Percentiles rank a stretch among this genome's conserved stretches.
These are phyloP conservation scores for Pleodorina starrii DNA, from an alignment of 139 green algal genomes.

Conservation along the genomic window DNA sequence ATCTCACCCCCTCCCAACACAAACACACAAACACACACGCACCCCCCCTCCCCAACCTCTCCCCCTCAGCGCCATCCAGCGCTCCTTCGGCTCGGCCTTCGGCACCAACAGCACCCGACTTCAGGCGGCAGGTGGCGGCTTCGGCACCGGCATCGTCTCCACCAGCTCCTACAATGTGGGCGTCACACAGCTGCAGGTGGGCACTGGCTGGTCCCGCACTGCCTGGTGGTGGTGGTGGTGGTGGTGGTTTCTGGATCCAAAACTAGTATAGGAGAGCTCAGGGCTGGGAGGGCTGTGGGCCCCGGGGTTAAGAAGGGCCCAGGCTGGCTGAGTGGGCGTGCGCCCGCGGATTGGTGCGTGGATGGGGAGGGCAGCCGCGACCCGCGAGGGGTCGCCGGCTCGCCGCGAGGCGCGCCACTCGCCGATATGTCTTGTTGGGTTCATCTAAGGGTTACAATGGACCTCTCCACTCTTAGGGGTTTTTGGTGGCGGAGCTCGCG, in stretches of 20 bases:
- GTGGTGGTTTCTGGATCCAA: not conserved
- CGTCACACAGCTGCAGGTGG: slow-evolving; percentile 21
- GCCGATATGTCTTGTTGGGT: no score
- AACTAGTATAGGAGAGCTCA: not conserved
- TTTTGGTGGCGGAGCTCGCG: not conserved
- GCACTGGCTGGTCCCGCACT: no score
- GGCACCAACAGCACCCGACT: slow-evolving; percentile 3
- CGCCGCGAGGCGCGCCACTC: no score
- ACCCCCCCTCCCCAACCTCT: no score
- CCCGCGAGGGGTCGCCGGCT: no score
- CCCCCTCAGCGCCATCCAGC: not conserved
- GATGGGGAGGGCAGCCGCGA: no score
- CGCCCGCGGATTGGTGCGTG: no score
- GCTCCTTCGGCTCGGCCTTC: not conserved
- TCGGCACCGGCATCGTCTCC: slow-evolving; percentile 16
- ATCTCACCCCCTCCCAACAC: not conserved
- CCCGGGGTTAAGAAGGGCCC: not conserved
- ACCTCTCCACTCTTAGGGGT: no score
- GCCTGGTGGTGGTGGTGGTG: no score
- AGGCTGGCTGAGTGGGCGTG: no score
- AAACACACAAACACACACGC: not conserved
- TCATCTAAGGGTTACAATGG: no score
- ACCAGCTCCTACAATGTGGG: not conserved
- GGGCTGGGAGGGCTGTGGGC: not conserved
- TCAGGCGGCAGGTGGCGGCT: not conserved